Base-by-base conservation (phyloP, 176 grass and related monocot species). In the Cymbopogon citratus region DNA sequence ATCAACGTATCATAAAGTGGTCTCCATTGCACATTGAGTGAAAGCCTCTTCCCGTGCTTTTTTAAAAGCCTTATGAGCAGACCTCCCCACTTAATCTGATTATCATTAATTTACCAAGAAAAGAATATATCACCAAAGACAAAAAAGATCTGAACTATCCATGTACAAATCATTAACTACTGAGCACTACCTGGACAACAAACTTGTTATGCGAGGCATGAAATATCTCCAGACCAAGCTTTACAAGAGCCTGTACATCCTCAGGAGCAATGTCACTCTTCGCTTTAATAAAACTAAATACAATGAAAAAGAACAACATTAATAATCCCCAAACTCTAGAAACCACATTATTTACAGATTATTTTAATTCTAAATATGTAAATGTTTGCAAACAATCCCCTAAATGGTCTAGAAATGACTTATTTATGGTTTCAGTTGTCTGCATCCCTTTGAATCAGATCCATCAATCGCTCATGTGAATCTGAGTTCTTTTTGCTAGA, bases 51-150 rank as follows among this genome's bases (percentile, higher is more conserved):
- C 48, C 82, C 82, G 24, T 95, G 90, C 75, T 95, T 98, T 81
- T 81, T 94, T 63, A 95, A 84, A 91, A 98, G 82, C 54, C 78
- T 93, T 46, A 91, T 57, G 46, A 95, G 79, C 36, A 89, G 75
- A 69, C 84, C 74, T 89, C 95, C 95, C 95, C 95, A 98, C 71
- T 90, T 94, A 90, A 95, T 91, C 95, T 98, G 79, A 77, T 80
- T 69, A 78, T n/a, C 60, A 76, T 48, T 81, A 65, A 81, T 85
- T 88, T 80, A 67, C n/a, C 71, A 76, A 82, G 44, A 35, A 70
- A 74, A 80, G 16, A 75, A 66, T 52, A 80, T 23, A 45, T 86
- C 56, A 85, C 38, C 25, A 64, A 64, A 57, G 57, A 54, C 27
- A 31, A 85, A 76, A 81, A 15, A 70, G 40, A 70, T 75, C 5